Evolutionary conservation across 768 basidiomycete species (phyloP).

Genomic region (Hypholoma sublateritium): DNA sequence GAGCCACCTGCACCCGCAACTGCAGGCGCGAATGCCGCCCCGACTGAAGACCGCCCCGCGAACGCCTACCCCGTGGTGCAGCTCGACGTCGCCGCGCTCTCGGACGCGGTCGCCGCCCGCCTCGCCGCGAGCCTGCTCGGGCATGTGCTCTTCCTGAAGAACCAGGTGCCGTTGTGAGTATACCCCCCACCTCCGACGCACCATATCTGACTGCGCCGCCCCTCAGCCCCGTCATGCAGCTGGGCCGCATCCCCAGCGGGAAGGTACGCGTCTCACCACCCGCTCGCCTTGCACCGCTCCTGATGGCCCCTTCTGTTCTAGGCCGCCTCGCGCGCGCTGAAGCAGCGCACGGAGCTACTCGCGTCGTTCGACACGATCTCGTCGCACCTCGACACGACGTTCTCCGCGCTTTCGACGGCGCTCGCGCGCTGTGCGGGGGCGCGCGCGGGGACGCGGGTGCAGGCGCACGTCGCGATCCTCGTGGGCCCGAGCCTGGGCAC

Average conservation of each 20-base stretch:
- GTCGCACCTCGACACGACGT: slow-evolving; percentile 75
- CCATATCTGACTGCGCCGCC: background rate
- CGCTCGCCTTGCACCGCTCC: background rate
- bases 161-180: slow-evolving; percentile 76
- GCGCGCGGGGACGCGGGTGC: slow-evolving; percentile 15
- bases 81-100: slow-evolving; percentile 53
- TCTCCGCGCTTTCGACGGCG: slow-evolving; percentile 69
- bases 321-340: slow-evolving; percentile 49
- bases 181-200: too few relatives aligned
- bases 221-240: slow-evolving; percentile 63
- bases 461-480: slow-evolving; percentile 59
- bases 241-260: slow-evolving; percentile 50
- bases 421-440: slow-evolving; percentile 37
- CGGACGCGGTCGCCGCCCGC: slow-evolving; percentile 59
- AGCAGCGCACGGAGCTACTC: slow-evolving; percentile 61
- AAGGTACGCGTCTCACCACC: slow-evolving; percentile 32
- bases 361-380: slow-evolving; percentile 67
- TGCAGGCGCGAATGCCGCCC: background rate
- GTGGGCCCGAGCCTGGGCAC: slow-evolving; percentile 66
- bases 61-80: slow-evolving; percentile 33
- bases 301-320: slow-evolving; percentile 16
- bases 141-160: slow-evolving; percentile 76
- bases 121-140: slow-evolving; percentile 63
- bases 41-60: background rate
- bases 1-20: background rate